Percentiles rank a stretch among this genome's conserved stretches.
phyloP scores from a whole-genome alignment of 805 yeast species.

The Alloascoidea africana region DNA sequence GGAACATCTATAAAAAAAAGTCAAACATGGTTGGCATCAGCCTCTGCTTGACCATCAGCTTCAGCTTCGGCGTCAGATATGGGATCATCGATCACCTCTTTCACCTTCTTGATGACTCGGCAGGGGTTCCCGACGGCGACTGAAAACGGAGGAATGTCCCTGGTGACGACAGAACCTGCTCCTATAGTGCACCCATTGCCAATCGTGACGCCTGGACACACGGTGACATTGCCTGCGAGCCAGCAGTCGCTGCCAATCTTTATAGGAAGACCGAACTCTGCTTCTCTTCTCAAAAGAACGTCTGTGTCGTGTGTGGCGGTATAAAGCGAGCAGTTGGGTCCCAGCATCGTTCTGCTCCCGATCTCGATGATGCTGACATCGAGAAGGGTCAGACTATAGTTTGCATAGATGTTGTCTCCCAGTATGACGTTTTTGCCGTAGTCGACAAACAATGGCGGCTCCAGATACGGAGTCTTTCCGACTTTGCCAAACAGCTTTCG shows the following conservation, averaged over 20 bases:
- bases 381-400: slow-evolving; percentile 34
- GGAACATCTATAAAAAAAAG: too few relatives aligned
- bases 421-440: slow-evolving; percentile 47
- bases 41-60: too few relatives aligned
- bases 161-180: slow-evolving; percentile 53
- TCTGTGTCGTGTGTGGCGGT: slow-evolving; percentile 56
- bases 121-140: slow-evolving; percentile 58
- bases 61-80: too few relatives aligned
- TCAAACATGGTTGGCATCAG: too few relatives aligned
- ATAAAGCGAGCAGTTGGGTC: slow-evolving; percentile 44
- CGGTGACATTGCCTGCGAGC: slow-evolving; percentile 41
- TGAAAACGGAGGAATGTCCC: slow-evolving; percentile 35
- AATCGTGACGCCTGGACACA: slow-evolving; percentile 51
- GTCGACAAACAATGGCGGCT: slow-evolving; percentile 48
- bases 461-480: slow-evolving; percentile 27
- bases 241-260: slow-evolving; percentile 51
- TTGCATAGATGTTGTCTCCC: slow-evolving; percentile 45
- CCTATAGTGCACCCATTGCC: slow-evolving; percentile 51
- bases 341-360: slow-evolving; percentile 44
- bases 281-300: slow-evolving; percentile 24
- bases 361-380: slow-evolving; percentile 47
- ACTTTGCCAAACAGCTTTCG: slow-evolving; percentile 31
- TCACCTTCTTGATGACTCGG: slow-evolving; percentile 21
- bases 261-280: slow-evolving; percentile 43
- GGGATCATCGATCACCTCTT: too few relatives aligned